These are phyloP conservation scores for Pseudocercospora fuligena DNA, from an alignment of 2,329 filamentous ascomycete genomes.

Conservation along the genomic window DNA sequence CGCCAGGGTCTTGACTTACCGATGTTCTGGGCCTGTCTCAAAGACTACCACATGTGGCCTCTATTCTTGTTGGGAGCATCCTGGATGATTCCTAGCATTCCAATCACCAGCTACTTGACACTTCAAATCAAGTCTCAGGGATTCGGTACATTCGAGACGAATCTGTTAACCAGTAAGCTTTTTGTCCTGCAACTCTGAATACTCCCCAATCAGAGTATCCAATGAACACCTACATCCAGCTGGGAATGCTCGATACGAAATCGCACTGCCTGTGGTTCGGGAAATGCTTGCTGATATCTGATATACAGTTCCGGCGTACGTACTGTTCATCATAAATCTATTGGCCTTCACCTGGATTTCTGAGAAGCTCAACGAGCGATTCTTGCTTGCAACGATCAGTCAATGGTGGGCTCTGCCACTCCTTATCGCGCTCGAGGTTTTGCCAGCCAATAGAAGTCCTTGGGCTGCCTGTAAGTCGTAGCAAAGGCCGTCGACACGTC, in stretches of 20 bases:
- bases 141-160: conserved; percentile 50
- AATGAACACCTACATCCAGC: too few relatives aligned
- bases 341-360: conserved; percentile 54
- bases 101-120: conserved; percentile 47
- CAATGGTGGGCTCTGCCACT: conserved; percentile 48
- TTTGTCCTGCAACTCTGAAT: too few relatives aligned
- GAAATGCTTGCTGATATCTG: too few relatives aligned
- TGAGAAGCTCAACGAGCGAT: conserved; percentile 58
- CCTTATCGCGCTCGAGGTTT: conserved; percentile 44
- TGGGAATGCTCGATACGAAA: too few relatives aligned
- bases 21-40: conserved; percentile 58
- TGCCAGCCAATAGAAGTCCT: conserved; percentile 42
- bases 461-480: conserved; percentile 43
- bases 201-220: too few relatives aligned
- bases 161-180: conserved; percentile 43
- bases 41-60: conserved; percentile 63
- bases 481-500: not conserved
- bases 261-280: too few relatives aligned
- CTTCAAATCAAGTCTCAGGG: conserved; percentile 47
- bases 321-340: conserved; percentile 58
- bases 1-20: conserved; percentile 54
- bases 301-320: conserved; percentile 46
- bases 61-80: conserved; percentile 57
- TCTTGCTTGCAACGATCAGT: conserved; percentile 53
- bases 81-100: conserved; percentile 47